Evolutionary conservation across 176 grass and related monocot species (phyloP).

Genomic region (Eremochloa ophiuroides): DNA sequence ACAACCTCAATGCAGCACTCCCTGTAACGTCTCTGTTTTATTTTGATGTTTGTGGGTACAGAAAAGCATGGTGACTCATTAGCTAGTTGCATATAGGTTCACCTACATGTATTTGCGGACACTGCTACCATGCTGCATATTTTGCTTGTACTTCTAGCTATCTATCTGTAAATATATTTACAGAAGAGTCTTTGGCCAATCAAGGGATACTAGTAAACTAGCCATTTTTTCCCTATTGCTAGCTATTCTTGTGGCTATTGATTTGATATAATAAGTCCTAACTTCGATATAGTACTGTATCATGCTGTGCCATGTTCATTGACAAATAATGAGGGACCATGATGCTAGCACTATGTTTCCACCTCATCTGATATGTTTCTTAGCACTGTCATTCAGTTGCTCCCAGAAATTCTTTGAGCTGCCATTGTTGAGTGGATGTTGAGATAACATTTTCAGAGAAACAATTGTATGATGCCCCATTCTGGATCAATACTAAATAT

Average conservation of each 20-base stretch:
- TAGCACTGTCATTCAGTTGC: background rate
- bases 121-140: background rate
- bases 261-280: background rate
- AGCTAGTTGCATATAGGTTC: no score
- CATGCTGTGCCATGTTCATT: background rate
- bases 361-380: background rate
- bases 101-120: no score
- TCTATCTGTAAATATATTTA: background rate
- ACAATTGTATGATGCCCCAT: background rate
- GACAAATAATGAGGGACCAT: background rate
- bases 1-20: no score
- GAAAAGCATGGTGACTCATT: no score
- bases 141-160: background rate
- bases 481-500: background rate
- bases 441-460: background rate
- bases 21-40: no score
- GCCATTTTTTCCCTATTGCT: background rate
- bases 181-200: background rate
- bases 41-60: no score
- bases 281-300: background rate
- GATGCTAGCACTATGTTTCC: background rate
- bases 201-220: background rate
- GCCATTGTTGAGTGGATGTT: background rate
- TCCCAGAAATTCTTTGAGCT: background rate
- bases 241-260: background rate